Percentiles rank a stretch among this genome's conserved stretches.
Conservation (phyloP, 2,329 filamentous ascomycete species). For the Colletotrichum tofieldiae region DNA sequence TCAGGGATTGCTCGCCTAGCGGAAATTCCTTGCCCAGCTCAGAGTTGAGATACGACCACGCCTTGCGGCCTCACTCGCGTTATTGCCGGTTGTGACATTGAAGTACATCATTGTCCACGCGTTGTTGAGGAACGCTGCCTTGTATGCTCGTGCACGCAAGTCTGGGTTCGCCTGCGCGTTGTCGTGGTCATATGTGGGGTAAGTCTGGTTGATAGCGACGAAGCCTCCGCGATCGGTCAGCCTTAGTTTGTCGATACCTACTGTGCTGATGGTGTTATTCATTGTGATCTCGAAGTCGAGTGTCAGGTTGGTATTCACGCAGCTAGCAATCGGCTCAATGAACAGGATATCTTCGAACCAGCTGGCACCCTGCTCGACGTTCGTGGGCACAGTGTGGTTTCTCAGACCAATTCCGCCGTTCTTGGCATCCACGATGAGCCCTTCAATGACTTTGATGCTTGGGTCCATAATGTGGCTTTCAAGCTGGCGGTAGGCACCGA, state of each 20-base stretch:
- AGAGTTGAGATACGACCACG: conserved; percentile 57
- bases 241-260: conserved; percentile 46
- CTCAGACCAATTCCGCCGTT: conserved; percentile 61
- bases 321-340: conserved; percentile 61
- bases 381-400: conserved; percentile 59
- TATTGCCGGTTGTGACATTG: conserved; percentile 55
- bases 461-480: conserved; percentile 53
- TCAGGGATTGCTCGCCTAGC: conserved; percentile 29
- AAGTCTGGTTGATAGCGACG: conserved; percentile 53
- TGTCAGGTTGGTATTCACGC: conserved; percentile 60
- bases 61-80: conserved; percentile 30
- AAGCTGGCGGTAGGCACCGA: conserved; percentile 46
- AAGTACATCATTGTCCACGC: conserved; percentile 55
- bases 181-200: conserved; percentile 50
- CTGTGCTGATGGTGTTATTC: conserved; percentile 5
- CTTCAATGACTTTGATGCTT: conserved; percentile 55
- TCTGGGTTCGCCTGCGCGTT: conserved; percentile 55
- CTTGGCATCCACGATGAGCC: conserved; percentile 59
- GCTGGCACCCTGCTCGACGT: conserved; percentile 52
- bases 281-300: conserved; percentile 55
- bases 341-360: conserved; percentile 66
- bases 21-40: conserved; percentile 53
- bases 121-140: conserved; percentile 61
- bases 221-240: conserved; percentile 62
- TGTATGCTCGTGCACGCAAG: conserved; percentile 57